phyloP scores from a whole-genome alignment of 805 yeast genomes.

The Candida insectalens region DNA sequence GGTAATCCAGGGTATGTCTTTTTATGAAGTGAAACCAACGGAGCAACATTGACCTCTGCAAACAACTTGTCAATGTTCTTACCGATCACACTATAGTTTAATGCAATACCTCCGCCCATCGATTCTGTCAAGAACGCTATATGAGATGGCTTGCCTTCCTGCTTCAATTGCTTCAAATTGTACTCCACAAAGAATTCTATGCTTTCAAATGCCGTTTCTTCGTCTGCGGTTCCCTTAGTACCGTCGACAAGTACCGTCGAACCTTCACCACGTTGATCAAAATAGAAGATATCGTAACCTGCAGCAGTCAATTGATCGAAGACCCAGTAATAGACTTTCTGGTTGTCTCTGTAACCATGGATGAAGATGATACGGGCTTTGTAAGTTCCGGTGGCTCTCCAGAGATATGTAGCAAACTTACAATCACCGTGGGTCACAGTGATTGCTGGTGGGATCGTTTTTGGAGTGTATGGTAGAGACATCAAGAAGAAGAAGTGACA shows the following conservation, averaged over 20 bases:
- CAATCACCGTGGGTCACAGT: constrained; percentile 14
- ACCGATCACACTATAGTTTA: constrained; percentile 56
- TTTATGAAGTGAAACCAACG: constrained; percentile 50
- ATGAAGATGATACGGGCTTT: constrained; percentile 51
- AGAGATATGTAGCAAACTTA: constrained; percentile 14
- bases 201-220: constrained; percentile 45
- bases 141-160: constrained; percentile 6
- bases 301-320: constrained; percentile 39
- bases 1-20: constrained; percentile 43
- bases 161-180: constrained; percentile 26
- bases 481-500: not conserved
- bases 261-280: constrained; percentile 74
- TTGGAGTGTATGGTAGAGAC: not conserved
- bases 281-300: constrained; percentile 61
- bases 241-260: constrained; percentile 43
- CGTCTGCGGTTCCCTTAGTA: constrained; percentile 46
- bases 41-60: constrained; percentile 46
- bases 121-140: constrained; percentile 51
- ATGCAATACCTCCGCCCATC: constrained; percentile 71
- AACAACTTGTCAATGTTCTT: constrained; percentile 34
- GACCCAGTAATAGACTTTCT: constrained; percentile 36
- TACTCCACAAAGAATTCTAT: constrained; percentile 45
- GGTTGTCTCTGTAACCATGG: constrained; percentile 66
- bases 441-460: constrained; percentile 5
- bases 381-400: constrained; percentile 8